These are phyloP conservation scores for Monilinia aucupariae DNA, from an alignment of 2,329 filamentous ascomycete genomes.

Conservation along the genomic window DNA sequence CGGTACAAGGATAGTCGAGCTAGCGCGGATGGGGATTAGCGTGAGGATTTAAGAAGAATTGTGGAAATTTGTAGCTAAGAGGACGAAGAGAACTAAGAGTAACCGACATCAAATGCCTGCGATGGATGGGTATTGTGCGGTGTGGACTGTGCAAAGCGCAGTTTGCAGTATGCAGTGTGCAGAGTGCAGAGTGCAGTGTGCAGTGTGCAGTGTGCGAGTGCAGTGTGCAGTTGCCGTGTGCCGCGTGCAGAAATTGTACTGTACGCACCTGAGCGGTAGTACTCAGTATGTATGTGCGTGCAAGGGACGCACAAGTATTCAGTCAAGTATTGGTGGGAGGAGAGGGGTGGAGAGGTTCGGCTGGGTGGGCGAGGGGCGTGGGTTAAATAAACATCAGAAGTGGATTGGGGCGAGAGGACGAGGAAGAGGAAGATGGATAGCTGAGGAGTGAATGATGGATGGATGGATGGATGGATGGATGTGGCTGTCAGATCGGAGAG, in stretches of 20 bases:
- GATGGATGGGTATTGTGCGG: neutral
- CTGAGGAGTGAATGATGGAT: neutral
- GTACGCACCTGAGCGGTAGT: too few species aligned
- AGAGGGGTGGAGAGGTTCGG: neutral
- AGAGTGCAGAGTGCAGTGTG: neutral
- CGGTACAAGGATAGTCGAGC: neutral
- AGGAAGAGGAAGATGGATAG: neutral
- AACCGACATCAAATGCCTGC: neutral
- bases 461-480: too few species aligned
- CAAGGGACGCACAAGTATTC: too few species aligned
- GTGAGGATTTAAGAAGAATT: neutral
- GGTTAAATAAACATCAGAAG: neutral
- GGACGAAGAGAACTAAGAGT: neutral
- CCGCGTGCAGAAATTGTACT: neutral
- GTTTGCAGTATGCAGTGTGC: neutral
- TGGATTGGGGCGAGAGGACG: neutral
- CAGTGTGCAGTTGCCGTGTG: neutral
- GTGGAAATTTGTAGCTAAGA: neutral
- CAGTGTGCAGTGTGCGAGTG: neutral
- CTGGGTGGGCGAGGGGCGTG: neutral
- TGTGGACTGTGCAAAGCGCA: neutral
- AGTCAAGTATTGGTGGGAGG: neutral
- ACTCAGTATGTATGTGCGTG: neutral
- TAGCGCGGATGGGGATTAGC: neutral
- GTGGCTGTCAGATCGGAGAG: neutral